Conservation (phyloP, 2,329 filamentous ascomycete genomes). For the Hypoxylon sp. region DNA sequence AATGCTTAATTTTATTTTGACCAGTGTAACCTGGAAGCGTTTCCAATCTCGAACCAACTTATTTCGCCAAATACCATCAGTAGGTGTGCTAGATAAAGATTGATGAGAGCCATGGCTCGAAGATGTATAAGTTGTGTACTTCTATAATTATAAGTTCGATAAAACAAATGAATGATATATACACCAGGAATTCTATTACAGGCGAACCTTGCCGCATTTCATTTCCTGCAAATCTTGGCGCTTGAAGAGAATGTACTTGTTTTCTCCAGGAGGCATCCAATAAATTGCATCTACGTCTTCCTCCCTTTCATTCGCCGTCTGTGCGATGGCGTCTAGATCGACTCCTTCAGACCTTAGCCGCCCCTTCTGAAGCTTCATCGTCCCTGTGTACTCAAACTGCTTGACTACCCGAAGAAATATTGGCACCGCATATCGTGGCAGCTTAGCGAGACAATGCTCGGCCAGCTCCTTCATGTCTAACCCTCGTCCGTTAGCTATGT, state of each 20-base stretch:
- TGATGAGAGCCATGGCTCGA: neutral
- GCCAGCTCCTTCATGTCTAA: slow-evolving; percentile 53
- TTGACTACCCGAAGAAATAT: slow-evolving; percentile 57
- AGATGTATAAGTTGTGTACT: neutral
- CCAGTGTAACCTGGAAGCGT: too few relatives aligned
- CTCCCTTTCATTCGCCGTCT: slow-evolving; percentile 51
- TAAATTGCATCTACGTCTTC: slow-evolving; percentile 51
- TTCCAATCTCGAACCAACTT: too few relatives aligned
- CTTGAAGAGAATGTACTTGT: slow-evolving; percentile 54
- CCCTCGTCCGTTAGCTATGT: slow-evolving; percentile 48
- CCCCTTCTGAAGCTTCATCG: slow-evolving; percentile 60
- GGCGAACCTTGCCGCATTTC: slow-evolving; percentile 38
- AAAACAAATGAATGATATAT: neutral
- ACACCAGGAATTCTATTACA: slow-evolving; percentile 31
- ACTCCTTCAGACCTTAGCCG: slow-evolving; percentile 57
- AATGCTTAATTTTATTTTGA: too few relatives aligned
- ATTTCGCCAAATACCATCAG: neutral
- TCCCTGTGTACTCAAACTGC: slow-evolving; percentile 59
- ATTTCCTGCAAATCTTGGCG: slow-evolving; percentile 54
- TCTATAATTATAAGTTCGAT: slow-evolving; percentile 9
- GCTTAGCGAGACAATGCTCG: slow-evolving; percentile 52
- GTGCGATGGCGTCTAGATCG: slow-evolving; percentile 54
- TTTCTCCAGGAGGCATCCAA: slow-evolving; percentile 55
- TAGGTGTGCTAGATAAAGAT: neutral
- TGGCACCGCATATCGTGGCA: slow-evolving; percentile 61